Evolutionary conservation across 371 early-diverging fungal species (phyloP).

Genomic region (Blastocladiella emersonii): DNA sequence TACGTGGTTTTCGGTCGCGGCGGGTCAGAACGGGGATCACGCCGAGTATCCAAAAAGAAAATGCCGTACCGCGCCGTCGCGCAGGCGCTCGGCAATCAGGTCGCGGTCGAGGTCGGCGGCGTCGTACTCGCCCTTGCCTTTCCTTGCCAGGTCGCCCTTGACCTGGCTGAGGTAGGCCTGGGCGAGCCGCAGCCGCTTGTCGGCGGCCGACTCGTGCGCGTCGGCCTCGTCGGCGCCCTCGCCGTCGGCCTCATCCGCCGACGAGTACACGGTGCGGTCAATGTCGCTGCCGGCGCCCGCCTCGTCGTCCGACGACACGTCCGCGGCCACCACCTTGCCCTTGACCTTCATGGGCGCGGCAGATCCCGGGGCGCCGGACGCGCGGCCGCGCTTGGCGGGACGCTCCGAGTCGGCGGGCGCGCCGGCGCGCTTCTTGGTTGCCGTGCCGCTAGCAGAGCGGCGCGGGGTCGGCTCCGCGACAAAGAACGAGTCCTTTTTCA

Average conservation of each 20-base stretch:
- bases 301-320: no score
- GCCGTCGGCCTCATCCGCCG: slow-evolving; percentile 40
- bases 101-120: slow-evolving; percentile 86
- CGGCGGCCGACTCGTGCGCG: slow-evolving; percentile 64
- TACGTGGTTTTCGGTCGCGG: no score
- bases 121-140: slow-evolving; percentile 46
- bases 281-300: not conserved
- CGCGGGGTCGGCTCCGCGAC: no score
- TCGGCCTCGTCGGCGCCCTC: slow-evolving; percentile 36
- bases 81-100: slow-evolving; percentile 74
- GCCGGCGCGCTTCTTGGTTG: no score
- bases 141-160: slow-evolving; percentile 25
- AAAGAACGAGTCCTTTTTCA: no score
- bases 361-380: no score
- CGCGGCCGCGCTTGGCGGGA: no score
- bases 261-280: not conserved
- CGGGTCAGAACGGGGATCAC: no score
- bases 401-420: no score
- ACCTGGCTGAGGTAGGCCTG: slow-evolving; percentile 75
- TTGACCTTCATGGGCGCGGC: no score
- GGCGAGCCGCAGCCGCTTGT: slow-evolving; percentile 81
- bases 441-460: no score
- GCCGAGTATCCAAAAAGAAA: not conserved
- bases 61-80: slow-evolving; percentile 51
- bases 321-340: no score